Percentiles rank a stretch among this genome's conserved stretches.
Conservation (phyloP, 2,329 filamentous ascomycete genomes). For the Bipolaris bicolor region DNA sequence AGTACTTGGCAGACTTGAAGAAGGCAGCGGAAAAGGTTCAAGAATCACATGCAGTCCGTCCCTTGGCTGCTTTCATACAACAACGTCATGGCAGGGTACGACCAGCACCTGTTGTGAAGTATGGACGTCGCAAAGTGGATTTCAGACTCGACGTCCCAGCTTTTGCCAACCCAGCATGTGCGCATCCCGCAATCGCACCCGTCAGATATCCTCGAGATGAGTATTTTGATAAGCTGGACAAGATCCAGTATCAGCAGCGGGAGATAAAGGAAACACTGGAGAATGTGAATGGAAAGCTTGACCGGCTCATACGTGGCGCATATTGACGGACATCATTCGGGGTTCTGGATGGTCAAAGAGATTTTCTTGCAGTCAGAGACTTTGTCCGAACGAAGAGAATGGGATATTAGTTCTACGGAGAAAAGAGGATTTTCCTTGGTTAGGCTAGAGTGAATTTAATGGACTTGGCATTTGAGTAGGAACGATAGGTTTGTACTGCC, state of each 20-base stretch:
- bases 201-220: neutral
- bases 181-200: neutral
- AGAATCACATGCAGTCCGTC: neutral
- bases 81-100: neutral
- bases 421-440: neutral
- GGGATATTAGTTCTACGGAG: neutral
- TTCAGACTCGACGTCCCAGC: neutral
- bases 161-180: neutral
- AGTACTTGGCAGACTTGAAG: neutral
- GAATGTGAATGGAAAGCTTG: constrained; percentile 4
- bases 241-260: constrained; percentile 8
- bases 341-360: neutral
- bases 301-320: neutral
- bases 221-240: constrained; percentile 1
- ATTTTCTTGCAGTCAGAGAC: neutral
- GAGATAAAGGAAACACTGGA: constrained; percentile 7
- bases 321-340: neutral
- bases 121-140: neutral
- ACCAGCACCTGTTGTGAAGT: neutral
- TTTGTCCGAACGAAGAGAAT: neutral
- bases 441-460: no score
- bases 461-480: no score
- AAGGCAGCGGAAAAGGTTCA: neutral
- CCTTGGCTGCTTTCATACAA: no score
- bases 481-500: no score